Percentiles rank a stretch among this genome's conserved stretches.
phyloP scores from a whole-genome alignment of 2,329 filamentous ascomycete genomes.

The Trichoderma simmonsii region DNA sequence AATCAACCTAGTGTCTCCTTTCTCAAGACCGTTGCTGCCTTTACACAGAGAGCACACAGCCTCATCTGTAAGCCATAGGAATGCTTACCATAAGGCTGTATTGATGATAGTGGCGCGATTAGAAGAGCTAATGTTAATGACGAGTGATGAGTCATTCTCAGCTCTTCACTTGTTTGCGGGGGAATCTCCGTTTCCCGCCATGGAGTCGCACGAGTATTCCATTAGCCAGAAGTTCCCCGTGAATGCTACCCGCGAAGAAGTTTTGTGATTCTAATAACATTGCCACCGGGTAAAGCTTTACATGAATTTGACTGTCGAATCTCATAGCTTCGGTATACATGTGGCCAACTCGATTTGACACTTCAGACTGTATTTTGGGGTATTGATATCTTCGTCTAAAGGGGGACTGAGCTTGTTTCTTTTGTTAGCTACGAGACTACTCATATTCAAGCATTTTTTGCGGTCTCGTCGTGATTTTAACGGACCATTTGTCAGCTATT shows the following conservation, averaged over 20 bases:
- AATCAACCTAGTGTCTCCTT: neutral
- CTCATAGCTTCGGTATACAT: neutral
- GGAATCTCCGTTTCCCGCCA: neutral
- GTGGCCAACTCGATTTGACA: neutral
- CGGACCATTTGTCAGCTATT: neutral
- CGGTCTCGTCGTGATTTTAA: too few relatives aligned
- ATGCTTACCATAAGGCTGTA: neutral
- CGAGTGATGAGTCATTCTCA: neutral
- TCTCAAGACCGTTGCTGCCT: neutral
- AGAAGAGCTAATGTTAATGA: neutral
- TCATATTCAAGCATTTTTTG: neutral
- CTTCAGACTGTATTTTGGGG: neutral
- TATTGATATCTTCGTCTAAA: neutral
- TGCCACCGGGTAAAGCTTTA: neutral
- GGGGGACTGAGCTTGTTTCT: neutral
- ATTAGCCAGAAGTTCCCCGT: neutral
- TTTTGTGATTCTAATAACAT: too few relatives aligned
- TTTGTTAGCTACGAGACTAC: neutral
- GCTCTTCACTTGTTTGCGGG: neutral
- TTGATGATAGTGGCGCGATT: neutral
- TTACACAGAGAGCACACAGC: neutral
- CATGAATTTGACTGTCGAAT: neutral
- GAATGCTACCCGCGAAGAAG: neutral
- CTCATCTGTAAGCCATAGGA: neutral
- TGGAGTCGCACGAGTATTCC: neutral